phyloP scores from a whole-genome alignment of 805 yeast genomes.

The Suhomyces prunicola region DNA sequence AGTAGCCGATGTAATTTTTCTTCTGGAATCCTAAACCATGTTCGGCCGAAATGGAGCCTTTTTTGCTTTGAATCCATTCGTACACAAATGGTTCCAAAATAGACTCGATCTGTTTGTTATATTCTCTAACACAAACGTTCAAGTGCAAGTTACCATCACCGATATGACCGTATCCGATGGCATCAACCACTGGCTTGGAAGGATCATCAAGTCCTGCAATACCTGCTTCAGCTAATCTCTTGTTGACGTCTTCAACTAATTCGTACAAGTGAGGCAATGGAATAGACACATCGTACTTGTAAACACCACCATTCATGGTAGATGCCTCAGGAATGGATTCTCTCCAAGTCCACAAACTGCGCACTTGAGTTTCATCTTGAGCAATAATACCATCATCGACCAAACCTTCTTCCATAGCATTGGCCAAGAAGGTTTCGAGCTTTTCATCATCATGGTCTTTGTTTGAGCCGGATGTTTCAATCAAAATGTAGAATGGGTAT shows the following conservation, averaged over 20 bases:
- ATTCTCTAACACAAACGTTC: conserved; percentile 86
- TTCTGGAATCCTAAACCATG: conserved; percentile 98
- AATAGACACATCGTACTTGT: conserved; percentile 93
- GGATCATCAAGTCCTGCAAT: conserved; percentile 60
- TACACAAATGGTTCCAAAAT: conserved; percentile 91
- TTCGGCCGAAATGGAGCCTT: conserved; percentile 94
- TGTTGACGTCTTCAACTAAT: conserved; percentile 75
- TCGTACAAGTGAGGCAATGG: conserved; percentile 81
- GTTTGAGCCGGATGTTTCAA: conserved; percentile 95
- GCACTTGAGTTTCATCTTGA: conserved; percentile 86
- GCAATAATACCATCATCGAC: conserved; percentile 95
- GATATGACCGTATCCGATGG: conserved; percentile 96
- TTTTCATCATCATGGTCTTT: conserved; percentile 92
- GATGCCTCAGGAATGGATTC: conserved; percentile 91
- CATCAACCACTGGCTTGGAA: conserved; percentile 76
- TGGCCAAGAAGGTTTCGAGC: conserved; percentile 78
- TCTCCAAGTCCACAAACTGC: conserved; percentile 91
- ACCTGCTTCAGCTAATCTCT: conserved; percentile 51
- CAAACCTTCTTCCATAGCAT: conserved; percentile 76
- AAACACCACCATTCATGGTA: conserved; percentile 86
- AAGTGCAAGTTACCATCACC: conserved; percentile 97
- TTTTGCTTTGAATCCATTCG: conserved; percentile 71
- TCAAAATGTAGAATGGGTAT: conserved; percentile 85
- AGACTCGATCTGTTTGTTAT: conserved; percentile 73
- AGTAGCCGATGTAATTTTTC: conserved; percentile 82